These are phyloP conservation scores for Penicillium diatomitis DNA, from an alignment of 495 filamentous ascomycete genomes.

Conservation along the genomic window DNA sequence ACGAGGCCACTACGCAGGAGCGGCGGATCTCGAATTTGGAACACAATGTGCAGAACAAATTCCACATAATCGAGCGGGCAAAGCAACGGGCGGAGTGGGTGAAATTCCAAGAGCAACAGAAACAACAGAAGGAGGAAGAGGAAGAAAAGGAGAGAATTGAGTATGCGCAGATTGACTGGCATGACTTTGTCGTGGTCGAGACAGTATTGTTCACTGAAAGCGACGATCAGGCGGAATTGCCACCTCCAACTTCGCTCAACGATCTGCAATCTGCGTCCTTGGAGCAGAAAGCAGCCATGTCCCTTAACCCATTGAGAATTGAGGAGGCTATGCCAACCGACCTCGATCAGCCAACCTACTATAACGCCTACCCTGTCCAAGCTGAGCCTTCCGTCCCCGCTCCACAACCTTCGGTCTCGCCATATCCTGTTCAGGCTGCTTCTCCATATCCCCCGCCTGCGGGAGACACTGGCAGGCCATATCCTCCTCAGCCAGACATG, in stretches of 20 bases:
- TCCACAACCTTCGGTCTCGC: constrained; percentile 20
- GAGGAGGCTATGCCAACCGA: constrained; percentile 93
- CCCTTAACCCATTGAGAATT: constrained; percentile 74
- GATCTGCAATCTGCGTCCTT: constrained; percentile 90
- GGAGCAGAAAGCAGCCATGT: constrained; percentile 87
- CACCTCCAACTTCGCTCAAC: constrained; percentile 77
- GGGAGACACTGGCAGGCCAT: constrained; percentile 26
- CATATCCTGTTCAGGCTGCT: constrained; percentile 28
- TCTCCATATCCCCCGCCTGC: constrained; percentile 29
- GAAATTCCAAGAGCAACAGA: constrained; percentile 76
- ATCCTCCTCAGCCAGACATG: constrained; percentile 9
- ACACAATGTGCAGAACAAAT: constrained; percentile 70
- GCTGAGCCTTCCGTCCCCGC: constrained; percentile 15
- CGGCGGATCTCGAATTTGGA: constrained; percentile 65
- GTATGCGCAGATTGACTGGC: constrained; percentile 94
- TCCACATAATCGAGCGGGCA: constrained; percentile 68
- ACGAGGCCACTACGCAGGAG: constrained; percentile 58
- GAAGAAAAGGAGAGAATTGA: constrained; percentile 75
- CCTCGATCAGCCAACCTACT: constrained; percentile 49
- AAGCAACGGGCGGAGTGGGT: constrained; percentile 80
- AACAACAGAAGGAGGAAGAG: constrained; percentile 80
- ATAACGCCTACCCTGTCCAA: constrained; percentile 39
- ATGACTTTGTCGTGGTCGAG: constrained; percentile 93
- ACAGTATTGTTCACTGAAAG: constrained; percentile 88
- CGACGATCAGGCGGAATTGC: constrained; percentile 79